Evolutionary conservation across 495 filamentous ascomycete species (phyloP).

Genomic region (Filosporella fistucella): DNA sequence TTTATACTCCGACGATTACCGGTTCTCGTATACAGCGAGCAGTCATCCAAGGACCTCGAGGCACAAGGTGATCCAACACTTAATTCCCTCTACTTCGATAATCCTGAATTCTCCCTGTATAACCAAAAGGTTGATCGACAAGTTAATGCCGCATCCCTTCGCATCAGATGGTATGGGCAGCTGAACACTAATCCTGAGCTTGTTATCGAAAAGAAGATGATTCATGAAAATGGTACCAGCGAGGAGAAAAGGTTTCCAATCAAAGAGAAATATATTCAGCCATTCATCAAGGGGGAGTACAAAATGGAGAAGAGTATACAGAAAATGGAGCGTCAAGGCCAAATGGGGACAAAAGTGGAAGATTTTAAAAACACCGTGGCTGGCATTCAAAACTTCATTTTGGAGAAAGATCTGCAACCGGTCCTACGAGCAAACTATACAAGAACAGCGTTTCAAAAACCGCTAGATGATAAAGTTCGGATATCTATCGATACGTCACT

Average conservation of each 20-base stretch:
- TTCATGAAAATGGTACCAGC: slow-evolving; percentile 68
- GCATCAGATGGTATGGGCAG: slow-evolving; percentile 89
- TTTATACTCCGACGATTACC: slow-evolving; percentile 86
- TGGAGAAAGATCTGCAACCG: slow-evolving; percentile 72
- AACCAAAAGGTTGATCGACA: slow-evolving; percentile 73
- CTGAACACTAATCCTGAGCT: slow-evolving; percentile 73
- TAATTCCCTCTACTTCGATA: slow-evolving; percentile 96
- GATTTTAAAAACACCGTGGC: slow-evolving; percentile 67
- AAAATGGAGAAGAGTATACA: slow-evolving; percentile 85
- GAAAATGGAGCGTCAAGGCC: slow-evolving; percentile 70
- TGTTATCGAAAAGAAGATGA: slow-evolving; percentile 81
- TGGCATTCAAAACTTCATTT: slow-evolving; percentile 76
- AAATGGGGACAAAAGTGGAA: slow-evolving; percentile 56
- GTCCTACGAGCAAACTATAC: slow-evolving; percentile 89
- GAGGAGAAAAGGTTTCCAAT: slow-evolving; percentile 74
- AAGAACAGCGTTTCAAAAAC: slow-evolving; percentile 94
- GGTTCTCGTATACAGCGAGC: slow-evolving; percentile 86
- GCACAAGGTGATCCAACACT: slow-evolving; percentile 83
- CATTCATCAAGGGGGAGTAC: slow-evolving; percentile 83
- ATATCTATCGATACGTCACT: slow-evolving; percentile 91
- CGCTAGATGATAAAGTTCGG: slow-evolving; percentile 83
- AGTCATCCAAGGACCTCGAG: slow-evolving; percentile 71
- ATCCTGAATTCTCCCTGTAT: slow-evolving; percentile 77
- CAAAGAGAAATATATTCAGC: slow-evolving; percentile 90
- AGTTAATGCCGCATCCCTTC: slow-evolving; percentile 74